Evolutionary conservation across 2,329 filamentous ascomycete genomes (phyloP).

Genomic region (Hypoxylon sp.): DNA sequence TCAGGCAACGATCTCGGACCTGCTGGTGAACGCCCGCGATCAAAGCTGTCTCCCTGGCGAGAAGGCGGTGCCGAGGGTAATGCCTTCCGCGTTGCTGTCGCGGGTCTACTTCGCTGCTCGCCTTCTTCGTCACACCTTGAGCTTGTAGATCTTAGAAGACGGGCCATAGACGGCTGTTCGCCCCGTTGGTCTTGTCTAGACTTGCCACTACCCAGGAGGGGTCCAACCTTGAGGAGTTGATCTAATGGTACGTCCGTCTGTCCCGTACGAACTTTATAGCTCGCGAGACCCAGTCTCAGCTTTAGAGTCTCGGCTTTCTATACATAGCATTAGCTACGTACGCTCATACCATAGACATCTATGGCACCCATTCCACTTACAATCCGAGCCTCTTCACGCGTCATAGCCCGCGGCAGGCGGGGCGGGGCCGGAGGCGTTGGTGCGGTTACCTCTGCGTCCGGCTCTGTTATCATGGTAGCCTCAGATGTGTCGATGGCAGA

Average conservation of each 20-base stretch:
- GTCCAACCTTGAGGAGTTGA: constrained; percentile 68
- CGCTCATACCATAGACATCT: neutral
- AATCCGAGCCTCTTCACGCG: constrained; percentile 68
- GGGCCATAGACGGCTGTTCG: constrained; percentile 26
- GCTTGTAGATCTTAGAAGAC: constrained; percentile 1
- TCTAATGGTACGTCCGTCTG: constrained; percentile 77
- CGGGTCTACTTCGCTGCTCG: neutral
- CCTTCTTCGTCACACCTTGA: constrained; percentile 51
- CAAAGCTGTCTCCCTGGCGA: neutral
- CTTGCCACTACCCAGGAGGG: constrained; percentile 44
- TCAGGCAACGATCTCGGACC: neutral
- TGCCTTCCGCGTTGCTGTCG: constrained; percentile 16
- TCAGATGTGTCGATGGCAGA: constrained; percentile 65
- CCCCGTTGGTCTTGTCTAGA: neutral
- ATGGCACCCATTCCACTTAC: constrained; percentile 53
- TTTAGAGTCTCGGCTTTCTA: constrained; percentile 77
- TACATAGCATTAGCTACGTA: constrained; percentile 24
- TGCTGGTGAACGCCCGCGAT: neutral
- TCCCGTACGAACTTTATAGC: constrained; percentile 82
- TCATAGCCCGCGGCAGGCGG: constrained; percentile 55
- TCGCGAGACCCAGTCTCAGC: constrained; percentile 78
- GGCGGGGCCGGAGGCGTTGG: constrained; percentile 41
- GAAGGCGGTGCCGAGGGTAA: constrained; percentile 10
- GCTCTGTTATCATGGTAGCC: constrained; percentile 66
- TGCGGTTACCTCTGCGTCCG: constrained; percentile 54